Conservation (phyloP, 225 moss, liverwort and hornwort species). For the Physcomitrium patens region DNA sequence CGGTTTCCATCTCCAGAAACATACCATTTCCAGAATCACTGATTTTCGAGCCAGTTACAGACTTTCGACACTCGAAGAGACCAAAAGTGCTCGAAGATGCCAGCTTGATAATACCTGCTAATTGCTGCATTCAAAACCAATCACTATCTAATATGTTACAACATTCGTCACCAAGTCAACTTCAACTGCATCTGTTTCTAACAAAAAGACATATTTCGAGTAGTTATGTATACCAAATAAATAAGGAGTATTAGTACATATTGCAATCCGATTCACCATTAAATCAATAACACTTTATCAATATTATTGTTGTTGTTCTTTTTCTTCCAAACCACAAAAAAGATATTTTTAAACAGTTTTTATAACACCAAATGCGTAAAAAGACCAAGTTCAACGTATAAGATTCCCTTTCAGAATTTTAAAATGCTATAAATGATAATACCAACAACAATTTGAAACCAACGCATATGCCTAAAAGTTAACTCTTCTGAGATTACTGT, state of each 20-base stretch:
- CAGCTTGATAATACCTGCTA: conserved; percentile 88
- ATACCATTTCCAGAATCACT: conserved; percentile 84
- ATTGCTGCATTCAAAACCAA: conserved; percentile 62
- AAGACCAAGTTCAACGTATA: no score
- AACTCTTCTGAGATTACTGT: conserved; percentile 18
- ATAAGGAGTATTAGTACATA: no score
- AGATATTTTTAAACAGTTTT: no score
- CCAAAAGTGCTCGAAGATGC: conserved; percentile 82
- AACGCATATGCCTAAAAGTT: background rate
- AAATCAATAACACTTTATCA: no score
- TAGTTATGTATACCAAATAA: background rate
- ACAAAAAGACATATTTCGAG: background rate
- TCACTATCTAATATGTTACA: conserved; percentile 4
- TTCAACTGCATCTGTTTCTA: conserved; percentile 10
- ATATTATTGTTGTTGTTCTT: no score
- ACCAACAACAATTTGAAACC: background rate
- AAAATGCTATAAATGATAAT: no score
- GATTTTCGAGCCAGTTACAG: conserved; percentile 72
- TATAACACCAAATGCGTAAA: no score
- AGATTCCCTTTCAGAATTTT: no score
- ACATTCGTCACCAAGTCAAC: background rate
- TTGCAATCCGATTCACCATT: no score
- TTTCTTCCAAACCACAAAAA: no score
- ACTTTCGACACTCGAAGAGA: conserved; percentile 88
- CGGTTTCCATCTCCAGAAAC: background rate